Base-by-base conservation (phyloP, 306 rosid genomes). In the Styphnolobium japonicum region DNA sequence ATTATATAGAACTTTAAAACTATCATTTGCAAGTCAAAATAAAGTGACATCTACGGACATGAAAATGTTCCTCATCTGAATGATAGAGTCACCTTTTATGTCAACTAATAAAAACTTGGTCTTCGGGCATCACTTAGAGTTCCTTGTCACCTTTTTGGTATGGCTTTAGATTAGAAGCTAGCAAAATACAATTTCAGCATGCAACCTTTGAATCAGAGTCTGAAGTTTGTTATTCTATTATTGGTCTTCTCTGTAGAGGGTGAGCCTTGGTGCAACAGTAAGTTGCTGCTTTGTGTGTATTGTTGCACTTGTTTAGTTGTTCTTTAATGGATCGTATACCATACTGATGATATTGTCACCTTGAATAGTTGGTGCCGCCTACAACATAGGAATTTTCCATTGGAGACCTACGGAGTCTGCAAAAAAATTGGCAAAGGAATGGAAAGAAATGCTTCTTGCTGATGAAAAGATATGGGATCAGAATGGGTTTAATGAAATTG, bases 401-500 rank as follows among this genome's bases (percentile, higher is more conserved):
- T 92, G 98, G 98, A 77, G 97, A 70, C 97, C 98, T 55, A 89
- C 98, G 19, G 89, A 89, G 43, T 77, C 94, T 82, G 89, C 98
- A 39, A 92, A 81, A 82, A 92, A 87, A 46, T 79, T 92, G 88
- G 98, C 97, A 3, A 90, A 87, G 88, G 97, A 90, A 84, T 94
- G 98, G 98, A 90, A 82, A 81, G 90, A 85, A 56, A 81, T 94
- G 88, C 93, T 94, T 65, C 76, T 87, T 8, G 93, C 92, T 9
- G 92, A 94, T 85, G 97, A 92, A 0, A 90, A 81, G 71, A 87
- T 94, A 83, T 94, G 98, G 98, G 98, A 94, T 84, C 98, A 94
- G 88, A 92, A 87, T 82, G 98, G 97, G 34, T 94, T 94, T 81
- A 94, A 94, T 57, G 91, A 89, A 0, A 81, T 94, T 49, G 88